Evolutionary conservation across 768 basidiomycete genomes (phyloP).

Genomic region (Sporobolomyces roseus): DNA sequence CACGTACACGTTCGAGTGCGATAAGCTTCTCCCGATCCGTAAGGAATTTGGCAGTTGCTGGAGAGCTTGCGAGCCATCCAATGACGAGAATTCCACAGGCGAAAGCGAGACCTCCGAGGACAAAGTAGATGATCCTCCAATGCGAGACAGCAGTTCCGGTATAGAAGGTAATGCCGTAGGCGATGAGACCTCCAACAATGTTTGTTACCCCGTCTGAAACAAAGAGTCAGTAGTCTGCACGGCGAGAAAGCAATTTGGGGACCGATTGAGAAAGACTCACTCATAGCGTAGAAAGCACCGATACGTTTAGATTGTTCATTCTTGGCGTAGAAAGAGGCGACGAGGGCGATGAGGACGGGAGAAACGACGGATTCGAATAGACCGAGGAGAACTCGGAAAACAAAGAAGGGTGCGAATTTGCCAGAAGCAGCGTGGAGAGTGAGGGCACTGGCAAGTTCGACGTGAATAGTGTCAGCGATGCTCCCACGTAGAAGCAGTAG

Average conservation of each 20-base stretch:
- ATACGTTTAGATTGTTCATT: conserved; percentile 62
- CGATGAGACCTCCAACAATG: conserved; percentile 58
- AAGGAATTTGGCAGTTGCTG: conserved; percentile 60
- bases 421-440: conserved; percentile 61
- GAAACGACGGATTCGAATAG: conserved; percentile 58
- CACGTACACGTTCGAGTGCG: conserved; percentile 63
- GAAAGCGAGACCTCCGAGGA: conserved; percentile 6
- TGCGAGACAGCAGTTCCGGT: conserved; percentile 54
- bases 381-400: conserved; percentile 59
- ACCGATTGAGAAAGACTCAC: neutral
- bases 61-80: conserved; percentile 64
- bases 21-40: conserved; percentile 61
- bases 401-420: conserved; percentile 63
- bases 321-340: conserved; percentile 68
- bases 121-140: conserved; percentile 50
- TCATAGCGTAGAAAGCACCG: conserved; percentile 64
- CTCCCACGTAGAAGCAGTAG: no score
- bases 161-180: conserved; percentile 60
- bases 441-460: conserved; percentile 54
- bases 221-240: no score
- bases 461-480: no score
- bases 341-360: conserved; percentile 58
- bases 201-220: conserved; percentile 52
- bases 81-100: conserved; percentile 49
- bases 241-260: no score